Percentiles rank a stretch among this genome's conserved stretches.
Conservation (phyloP, 345 rosid species). For the Cardamine chenopodiifolia region DNA sequence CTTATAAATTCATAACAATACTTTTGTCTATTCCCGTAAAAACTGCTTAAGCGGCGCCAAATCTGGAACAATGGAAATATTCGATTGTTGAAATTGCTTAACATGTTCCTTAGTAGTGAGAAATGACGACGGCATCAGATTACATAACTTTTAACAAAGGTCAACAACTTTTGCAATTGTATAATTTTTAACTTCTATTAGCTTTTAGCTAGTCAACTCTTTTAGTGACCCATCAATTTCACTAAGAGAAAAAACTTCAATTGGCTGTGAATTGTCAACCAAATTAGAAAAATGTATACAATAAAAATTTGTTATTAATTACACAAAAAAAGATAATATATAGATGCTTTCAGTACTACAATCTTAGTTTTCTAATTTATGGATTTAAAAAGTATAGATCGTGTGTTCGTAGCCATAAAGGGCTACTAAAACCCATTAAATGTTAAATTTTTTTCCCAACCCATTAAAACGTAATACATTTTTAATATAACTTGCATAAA, state of each 20-base stretch:
- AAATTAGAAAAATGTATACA: conserved; percentile 13
- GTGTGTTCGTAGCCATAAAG: neutral
- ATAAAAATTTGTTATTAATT: neutral
- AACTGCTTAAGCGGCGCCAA: neutral
- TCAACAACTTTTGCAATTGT: conserved; percentile 32
- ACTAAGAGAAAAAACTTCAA: conserved; percentile 8
- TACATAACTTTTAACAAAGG: conserved; percentile 36
- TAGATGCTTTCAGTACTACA: conserved; percentile 35
- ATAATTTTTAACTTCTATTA: neutral
- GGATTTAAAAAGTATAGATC: conserved; percentile 8
- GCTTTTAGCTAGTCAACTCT: conserved; percentile 41
- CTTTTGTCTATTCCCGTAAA: neutral
- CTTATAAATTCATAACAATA: neutral
- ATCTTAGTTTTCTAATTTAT: conserved; percentile 13
- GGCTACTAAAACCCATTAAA: neutral
- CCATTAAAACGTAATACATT: neutral
- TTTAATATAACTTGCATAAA: neutral
- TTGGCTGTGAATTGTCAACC: conserved; percentile 33
- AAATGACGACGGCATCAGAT: conserved; percentile 29
- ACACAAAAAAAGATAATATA: conserved; percentile 9
- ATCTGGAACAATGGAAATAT: neutral
- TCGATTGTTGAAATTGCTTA: conserved; percentile 20
- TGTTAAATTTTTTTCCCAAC: no score
- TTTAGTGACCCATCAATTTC: conserved; percentile 21
- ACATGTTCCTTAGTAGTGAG: conserved; percentile 20